Percentiles rank a stretch among this genome's conserved stretches.
Conservation (phyloP, 805 yeast genomes). For the Hanseniaspora pseudoguilliermondii region DNA sequence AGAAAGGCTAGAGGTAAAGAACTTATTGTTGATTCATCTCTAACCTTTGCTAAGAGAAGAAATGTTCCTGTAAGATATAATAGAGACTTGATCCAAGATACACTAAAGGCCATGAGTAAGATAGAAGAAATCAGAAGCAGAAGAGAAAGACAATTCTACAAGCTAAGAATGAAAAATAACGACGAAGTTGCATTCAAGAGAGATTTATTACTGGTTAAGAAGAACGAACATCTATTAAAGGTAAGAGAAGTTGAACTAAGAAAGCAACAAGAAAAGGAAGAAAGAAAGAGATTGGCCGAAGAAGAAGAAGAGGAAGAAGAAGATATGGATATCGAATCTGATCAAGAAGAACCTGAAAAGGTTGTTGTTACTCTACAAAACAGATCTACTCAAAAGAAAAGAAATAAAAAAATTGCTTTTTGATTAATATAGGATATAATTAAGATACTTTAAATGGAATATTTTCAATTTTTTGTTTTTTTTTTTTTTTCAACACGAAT, state of each 20-base stretch:
- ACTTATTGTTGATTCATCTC: conserved; percentile 90
- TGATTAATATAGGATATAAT: conserved; percentile 11
- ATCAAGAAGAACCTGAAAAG: conserved; percentile 40
- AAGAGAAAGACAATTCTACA: conserved; percentile 97
- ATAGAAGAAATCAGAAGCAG: conserved; percentile 90
- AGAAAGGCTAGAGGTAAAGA: conserved; percentile 98
- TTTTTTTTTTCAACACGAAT: background rate
- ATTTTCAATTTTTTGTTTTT: background rate
- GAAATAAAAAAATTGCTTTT: conserved; percentile 33
- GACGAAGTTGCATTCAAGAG: conserved; percentile 71
- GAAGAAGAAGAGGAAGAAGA: conserved; percentile 38
- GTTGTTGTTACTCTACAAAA: conserved; percentile 39
- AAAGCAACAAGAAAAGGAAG: conserved; percentile 57
- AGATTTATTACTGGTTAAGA: conserved; percentile 79
- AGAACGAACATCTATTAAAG: conserved; percentile 76
- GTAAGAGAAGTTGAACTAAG: conserved; percentile 88
- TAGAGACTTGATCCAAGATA: conserved; percentile 88
- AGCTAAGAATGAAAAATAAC: conserved; percentile 98
- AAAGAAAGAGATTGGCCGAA: conserved; percentile 41
- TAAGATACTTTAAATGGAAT: background rate
- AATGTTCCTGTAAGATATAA: conserved; percentile 96
- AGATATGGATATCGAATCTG: conserved; percentile 16
- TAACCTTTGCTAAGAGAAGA: conserved; percentile 93
- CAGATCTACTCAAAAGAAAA: conserved; percentile 28
- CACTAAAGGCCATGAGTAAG: conserved; percentile 89